Percentiles rank a stretch among this genome's conserved stretches.
Conservation (phyloP, 352 stramenopile species). For the Globisporangium mamillatum region DNA sequence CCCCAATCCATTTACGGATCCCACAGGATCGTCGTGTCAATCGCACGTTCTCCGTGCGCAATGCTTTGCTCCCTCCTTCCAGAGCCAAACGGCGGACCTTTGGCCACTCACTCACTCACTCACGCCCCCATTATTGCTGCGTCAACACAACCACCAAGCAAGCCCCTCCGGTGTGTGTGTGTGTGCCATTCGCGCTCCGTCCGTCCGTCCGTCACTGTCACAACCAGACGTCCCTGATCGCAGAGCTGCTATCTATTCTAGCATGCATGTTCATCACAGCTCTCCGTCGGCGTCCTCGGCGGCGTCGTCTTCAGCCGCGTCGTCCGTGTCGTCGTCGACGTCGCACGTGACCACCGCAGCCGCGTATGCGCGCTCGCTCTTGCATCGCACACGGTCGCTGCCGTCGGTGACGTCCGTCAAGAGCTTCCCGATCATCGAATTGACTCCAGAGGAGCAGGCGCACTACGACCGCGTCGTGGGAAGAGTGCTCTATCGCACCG, state of each 20-base stretch:
- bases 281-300: background rate
- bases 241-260: background rate
- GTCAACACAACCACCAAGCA: no score
- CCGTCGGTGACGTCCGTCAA: slow-evolving; percentile 4
- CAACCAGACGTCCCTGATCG: background rate
- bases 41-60: no score
- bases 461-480: slow-evolving; percentile 28
- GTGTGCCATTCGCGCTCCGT: background rate
- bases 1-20: no score
- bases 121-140: background rate
- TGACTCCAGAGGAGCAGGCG: slow-evolving; percentile 27
- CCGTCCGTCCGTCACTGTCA: background rate
- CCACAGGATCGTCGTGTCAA: no score
- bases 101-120: background rate
- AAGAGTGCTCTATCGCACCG: slow-evolving; percentile 26
- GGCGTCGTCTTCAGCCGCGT: background rate
- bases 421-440: background rate
- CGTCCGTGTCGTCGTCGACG: slow-evolving; percentile 26
- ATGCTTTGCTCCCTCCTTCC: no score
- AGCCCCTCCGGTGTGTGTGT: background rate
- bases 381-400: background rate
- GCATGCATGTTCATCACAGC: background rate
- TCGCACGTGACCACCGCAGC: background rate
- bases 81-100: no score
- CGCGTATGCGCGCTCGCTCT: slow-evolving; percentile 18